Percentiles rank a stretch among this genome's conserved stretches.
Evolutionary conservation across 495 filamentous ascomycete genomes (phyloP).

Genomic region (Friedmanniomyces endolithicus): DNA sequence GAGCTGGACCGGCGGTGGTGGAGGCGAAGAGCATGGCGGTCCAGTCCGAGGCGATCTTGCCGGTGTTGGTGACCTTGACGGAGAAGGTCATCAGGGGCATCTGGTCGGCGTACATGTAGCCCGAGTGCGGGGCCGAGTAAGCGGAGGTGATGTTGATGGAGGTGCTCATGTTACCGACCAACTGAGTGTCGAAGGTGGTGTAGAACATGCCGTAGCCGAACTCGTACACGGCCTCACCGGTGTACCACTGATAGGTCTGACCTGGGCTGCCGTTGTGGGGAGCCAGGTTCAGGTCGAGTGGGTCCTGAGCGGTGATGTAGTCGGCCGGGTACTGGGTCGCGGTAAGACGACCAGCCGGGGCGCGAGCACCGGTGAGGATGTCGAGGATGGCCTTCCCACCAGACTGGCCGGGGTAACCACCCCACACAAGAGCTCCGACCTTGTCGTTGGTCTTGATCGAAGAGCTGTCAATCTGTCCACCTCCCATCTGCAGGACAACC

Average conservation of each 20-base stretch:
- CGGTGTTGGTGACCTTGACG: constrained; percentile 40
- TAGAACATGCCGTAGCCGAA: constrained; percentile 48
- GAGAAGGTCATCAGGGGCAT: constrained; percentile 33
- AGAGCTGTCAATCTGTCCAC: constrained; percentile 25
- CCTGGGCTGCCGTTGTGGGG: constrained; percentile 34
- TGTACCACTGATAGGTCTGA: constrained; percentile 53
- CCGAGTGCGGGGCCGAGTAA: constrained; percentile 16
- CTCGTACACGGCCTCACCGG: constrained; percentile 39
- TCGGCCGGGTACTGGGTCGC: constrained; percentile 46
- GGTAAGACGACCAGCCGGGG: constrained; percentile 46
- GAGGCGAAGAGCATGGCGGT: constrained; percentile 44
- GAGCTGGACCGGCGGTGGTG: constrained; percentile 43
- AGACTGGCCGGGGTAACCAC: constrained; percentile 46
- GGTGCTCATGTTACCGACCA: constrained; percentile 13
- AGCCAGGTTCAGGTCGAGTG: constrained; percentile 44
- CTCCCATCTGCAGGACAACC: constrained; percentile 49
- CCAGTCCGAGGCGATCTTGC: constrained; percentile 44
- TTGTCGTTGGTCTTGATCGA: constrained; percentile 31
- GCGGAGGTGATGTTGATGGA: constrained; percentile 6
- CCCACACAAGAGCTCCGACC: constrained; percentile 46
- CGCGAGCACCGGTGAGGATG: constrained; percentile 40
- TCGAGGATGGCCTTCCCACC: constrained; percentile 46
- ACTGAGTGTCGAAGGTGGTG: constrained; percentile 33
- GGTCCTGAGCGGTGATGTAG: constrained; percentile 41
- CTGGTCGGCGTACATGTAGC: constrained; percentile 17